Evolutionary conservation across 371 early-diverging fungal species (phyloP).

Genomic region (Circinella minor): DNA sequence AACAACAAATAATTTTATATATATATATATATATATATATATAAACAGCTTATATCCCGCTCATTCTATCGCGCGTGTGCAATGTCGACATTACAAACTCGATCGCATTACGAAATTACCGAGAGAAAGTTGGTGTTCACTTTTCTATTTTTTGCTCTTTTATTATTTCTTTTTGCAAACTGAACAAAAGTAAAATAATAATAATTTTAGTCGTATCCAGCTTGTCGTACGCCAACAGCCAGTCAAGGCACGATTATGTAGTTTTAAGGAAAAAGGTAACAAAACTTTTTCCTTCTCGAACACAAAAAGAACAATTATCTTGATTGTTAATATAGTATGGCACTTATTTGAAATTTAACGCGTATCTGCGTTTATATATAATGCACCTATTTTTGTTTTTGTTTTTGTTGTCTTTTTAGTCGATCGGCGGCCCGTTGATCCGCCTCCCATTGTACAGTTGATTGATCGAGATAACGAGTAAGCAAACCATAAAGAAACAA

Average conservation of each 20-base stretch:
- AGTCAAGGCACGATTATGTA: constrained; percentile 56
- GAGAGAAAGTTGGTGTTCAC: constrained; percentile 20
- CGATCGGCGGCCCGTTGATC: constrained; percentile 47
- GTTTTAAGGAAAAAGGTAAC: constrained; percentile 59
- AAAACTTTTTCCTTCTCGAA: no score
- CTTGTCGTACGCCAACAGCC: constrained; percentile 59
- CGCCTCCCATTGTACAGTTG: constrained; percentile 49
- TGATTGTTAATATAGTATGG: no score
- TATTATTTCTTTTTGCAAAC: constrained; percentile 1
- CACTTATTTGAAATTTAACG: background rate
- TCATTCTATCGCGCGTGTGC: constrained; percentile 4
- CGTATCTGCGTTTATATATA: background rate
- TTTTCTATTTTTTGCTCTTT: background rate
- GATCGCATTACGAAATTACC: constrained; percentile 19
- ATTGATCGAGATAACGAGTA: constrained; percentile 24
- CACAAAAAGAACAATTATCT: no score
- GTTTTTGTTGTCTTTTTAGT: constrained; percentile 25
- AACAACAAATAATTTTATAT: background rate
- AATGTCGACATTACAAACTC: constrained; percentile 21
- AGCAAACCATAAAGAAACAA: background rate
- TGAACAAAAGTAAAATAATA: background rate
- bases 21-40: constrained; percentile 11
- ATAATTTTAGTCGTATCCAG: constrained; percentile 9
- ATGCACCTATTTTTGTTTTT: constrained; percentile 1
- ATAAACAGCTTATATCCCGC: constrained; percentile 3